phyloP scores from a whole-genome alignment of 805 yeast species.

The Metschnikowia santaceciliae region DNA sequence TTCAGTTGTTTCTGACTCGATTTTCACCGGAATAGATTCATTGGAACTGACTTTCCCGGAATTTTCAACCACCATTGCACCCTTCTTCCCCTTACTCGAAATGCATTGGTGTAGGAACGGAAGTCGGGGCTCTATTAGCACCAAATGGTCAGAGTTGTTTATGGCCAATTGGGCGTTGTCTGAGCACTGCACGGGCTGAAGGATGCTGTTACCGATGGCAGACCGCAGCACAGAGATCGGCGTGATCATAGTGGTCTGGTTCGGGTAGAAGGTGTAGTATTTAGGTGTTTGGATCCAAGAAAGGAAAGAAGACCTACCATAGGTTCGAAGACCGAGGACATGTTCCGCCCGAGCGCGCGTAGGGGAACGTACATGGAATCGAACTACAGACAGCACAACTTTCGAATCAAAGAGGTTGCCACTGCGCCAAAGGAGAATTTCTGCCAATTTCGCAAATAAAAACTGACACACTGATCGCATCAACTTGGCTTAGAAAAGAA shows the following conservation, averaged over 20 bases:
- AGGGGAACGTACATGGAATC: no score
- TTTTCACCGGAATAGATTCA: neutral
- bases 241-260: neutral
- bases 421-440: no score
- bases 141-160: conserved; percentile 30
- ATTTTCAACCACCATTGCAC: neutral
- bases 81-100: neutral
- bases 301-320: no score
- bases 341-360: no score
- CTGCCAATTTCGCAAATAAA: no score
- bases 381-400: no score
- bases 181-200: conserved; percentile 34
- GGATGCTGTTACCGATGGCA: conserved; percentile 12
- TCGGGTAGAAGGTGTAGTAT: no score
- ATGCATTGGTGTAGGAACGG: conserved; percentile 31
- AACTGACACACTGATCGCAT: no score
- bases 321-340: no score
- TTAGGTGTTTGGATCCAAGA: no score
- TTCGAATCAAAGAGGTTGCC: no score
- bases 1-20: neutral
- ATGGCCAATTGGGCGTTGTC: conserved; percentile 34
- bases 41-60: neutral
- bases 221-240: conserved; percentile 13
- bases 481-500: no score
- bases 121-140: conserved; percentile 36